These are phyloP conservation scores for Populus tomentosa DNA, from an alignment of 441 rosid species.

Conservation along the genomic window DNA sequence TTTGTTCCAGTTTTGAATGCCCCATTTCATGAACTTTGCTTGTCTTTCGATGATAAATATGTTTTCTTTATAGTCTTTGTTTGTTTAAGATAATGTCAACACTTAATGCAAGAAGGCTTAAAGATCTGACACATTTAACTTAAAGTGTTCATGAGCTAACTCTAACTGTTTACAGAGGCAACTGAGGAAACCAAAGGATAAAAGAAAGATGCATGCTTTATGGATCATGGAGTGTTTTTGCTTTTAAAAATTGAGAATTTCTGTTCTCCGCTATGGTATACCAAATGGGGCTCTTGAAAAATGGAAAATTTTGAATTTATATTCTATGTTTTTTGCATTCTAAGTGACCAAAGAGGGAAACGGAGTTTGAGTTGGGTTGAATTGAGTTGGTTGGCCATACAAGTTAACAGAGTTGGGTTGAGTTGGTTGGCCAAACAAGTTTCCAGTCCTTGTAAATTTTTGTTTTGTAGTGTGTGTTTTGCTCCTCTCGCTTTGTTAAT, in stretches of 20 bases:
- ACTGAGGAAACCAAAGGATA: neutral
- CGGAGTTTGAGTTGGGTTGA: neutral
- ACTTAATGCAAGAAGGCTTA: neutral
- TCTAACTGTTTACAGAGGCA: slow-evolving; percentile 1
- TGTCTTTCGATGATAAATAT: neutral
- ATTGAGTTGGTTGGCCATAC: no score
- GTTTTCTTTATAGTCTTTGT: neutral
- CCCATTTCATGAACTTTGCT: neutral
- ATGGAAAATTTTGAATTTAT: neutral
- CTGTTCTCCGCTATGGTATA: neutral
- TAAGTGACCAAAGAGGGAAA: neutral
- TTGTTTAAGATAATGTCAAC: neutral
- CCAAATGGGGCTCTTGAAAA: neutral
- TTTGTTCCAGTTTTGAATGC: neutral
- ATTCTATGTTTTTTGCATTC: neutral
- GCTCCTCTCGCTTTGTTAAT: neutral
- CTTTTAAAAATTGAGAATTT: neutral
- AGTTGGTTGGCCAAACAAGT: neutral
- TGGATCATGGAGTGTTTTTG: neutral
- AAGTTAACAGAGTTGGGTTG: no score
- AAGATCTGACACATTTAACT: neutral
- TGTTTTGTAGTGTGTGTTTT: neutral
- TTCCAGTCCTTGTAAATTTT: neutral
- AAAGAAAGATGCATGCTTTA: neutral
- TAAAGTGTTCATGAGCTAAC: neutral